Conservation (phyloP, 306 rosid species). For the Senna tora region DNA sequence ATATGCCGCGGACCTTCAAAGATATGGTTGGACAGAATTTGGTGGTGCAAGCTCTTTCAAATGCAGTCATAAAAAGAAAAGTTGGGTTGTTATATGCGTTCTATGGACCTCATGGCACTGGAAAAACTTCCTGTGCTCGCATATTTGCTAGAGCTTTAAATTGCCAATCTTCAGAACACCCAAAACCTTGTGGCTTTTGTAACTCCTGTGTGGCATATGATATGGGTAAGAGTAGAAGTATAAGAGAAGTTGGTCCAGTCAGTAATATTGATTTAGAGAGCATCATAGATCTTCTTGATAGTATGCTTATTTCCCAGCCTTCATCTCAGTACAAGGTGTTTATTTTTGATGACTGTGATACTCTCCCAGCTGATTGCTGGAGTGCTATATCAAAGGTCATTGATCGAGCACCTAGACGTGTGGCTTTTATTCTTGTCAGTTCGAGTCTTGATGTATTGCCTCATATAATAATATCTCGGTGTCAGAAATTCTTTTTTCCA, state of each 20-base stretch:
- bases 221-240: slow-evolving; percentile 74
- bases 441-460: slow-evolving; percentile 94
- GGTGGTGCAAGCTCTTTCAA: slow-evolving; percentile 90
- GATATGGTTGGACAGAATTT: slow-evolving; percentile 89
- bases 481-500: slow-evolving; percentile 93
- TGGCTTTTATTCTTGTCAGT: slow-evolving; percentile 94
- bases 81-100: slow-evolving; percentile 88
- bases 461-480: slow-evolving; percentile 91
- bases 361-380: slow-evolving; percentile 80
- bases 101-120: slow-evolving; percentile 96
- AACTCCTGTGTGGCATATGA: slow-evolving; percentile 76
- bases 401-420: slow-evolving; percentile 91
- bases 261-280: slow-evolving; percentile 80
- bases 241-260: slow-evolving; percentile 89
- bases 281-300: slow-evolving; percentile 77
- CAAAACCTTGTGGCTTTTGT: slow-evolving; percentile 93
- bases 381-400: slow-evolving; percentile 87
- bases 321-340: slow-evolving; percentile 78
- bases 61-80: slow-evolving; percentile 74
- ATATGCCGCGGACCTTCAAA: slow-evolving; percentile 85
- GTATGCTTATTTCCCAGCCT: slow-evolving; percentile 65
- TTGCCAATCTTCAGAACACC: slow-evolving; percentile 76
- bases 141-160: slow-evolving; percentile 88
- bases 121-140: slow-evolving; percentile 90
- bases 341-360: slow-evolving; percentile 89